Evolutionary conservation across 106 monocot species (phyloP), one percentile per base, ranked within the genome.

Genomic region (Dactylorhiza incarnata): DNA sequence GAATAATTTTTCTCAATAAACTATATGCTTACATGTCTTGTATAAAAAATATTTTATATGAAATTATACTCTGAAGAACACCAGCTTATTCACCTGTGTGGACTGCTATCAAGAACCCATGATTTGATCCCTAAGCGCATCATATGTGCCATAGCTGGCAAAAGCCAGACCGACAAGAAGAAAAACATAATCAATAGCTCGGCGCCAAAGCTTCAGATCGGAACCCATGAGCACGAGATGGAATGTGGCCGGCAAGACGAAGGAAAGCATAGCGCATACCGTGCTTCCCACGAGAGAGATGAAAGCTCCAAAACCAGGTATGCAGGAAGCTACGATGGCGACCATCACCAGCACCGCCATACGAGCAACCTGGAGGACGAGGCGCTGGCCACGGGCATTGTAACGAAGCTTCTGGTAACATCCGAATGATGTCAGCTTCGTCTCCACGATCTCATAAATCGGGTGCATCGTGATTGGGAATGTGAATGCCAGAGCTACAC

Each of bases 401-500:
- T 48, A 22, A 23, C 79, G 76, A 12, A 84, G 52, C 74, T 88
- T 90, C 58, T 79, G 79, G 55, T 87, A 90, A 73, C 86, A 87
- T 66, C 68, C 77, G 16, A 68, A 83, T 48, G 85, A 77, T 49
- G 52, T 76, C 45, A 96, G 73, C 75, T 79, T 96, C 20, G 67
- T 56, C 47, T 96, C 95, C 0, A 79, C 65, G 25, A 96, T 93
- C 45, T 96, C 93, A 25, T 96, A 89, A 48, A 96, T 93, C 2
- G 95, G 95, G 46, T 96, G 93, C 95, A 96, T 91, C 88, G 93
- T 93, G 77, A 91, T 84, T 52, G 95, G 95, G 75, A 96, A 96
- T 62, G 95, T 93, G 85, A 96, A 93, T 45, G 79, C 72, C 5
- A 96, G 88, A 48, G 88, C 95, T 37, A 91, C 70, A 68, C 93